These are phyloP conservation scores for Lachnellula suecica DNA, from an alignment of 2,329 filamentous ascomycete genomes.

Conservation along the genomic window DNA sequence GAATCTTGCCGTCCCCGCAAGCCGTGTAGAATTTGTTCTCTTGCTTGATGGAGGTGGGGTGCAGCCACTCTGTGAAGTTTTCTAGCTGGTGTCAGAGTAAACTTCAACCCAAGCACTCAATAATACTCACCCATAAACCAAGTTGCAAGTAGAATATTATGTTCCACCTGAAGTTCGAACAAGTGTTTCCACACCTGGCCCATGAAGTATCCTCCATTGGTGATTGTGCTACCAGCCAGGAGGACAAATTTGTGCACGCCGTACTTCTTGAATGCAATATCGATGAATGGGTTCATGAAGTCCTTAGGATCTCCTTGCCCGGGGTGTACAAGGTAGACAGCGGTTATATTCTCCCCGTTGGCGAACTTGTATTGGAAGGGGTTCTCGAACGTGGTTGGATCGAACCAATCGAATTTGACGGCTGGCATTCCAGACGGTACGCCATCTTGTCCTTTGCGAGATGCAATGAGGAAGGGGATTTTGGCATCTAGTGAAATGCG, in stretches of 20 bases:
- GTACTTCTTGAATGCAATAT: slow-evolving; percentile 35
- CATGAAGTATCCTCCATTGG: slow-evolving; percentile 24
- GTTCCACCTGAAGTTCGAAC: slow-evolving; percentile 39
- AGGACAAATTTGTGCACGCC: slow-evolving; percentile 44
- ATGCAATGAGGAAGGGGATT: slow-evolving; percentile 37
- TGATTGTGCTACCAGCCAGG: slow-evolving; percentile 34
- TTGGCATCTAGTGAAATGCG: slow-evolving; percentile 30
- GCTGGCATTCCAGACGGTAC: slow-evolving; percentile 14
- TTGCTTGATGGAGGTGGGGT: slow-evolving; percentile 32
- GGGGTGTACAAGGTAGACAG: slow-evolving; percentile 42
- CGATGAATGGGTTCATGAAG: slow-evolving; percentile 40
- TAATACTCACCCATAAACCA: slow-evolving; percentile 44
- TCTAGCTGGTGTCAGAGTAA: slow-evolving; percentile 13
- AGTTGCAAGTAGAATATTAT: slow-evolving; percentile 42
- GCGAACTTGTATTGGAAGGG: slow-evolving; percentile 31
- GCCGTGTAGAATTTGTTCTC: slow-evolving; percentile 44
- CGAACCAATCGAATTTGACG: slow-evolving; percentile 43
- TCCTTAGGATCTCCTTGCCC: slow-evolving; percentile 30
- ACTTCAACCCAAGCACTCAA: background rate
- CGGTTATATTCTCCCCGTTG: slow-evolving; percentile 26
- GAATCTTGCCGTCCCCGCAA: slow-evolving; percentile 41
- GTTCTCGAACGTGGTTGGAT: slow-evolving; percentile 39
- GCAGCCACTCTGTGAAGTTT: slow-evolving; percentile 15
- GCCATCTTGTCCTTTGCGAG: slow-evolving; percentile 28
- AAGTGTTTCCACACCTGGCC: slow-evolving; percentile 40